These are phyloP conservation scores for Blechomonas ayalai DNA, from an alignment of 208 protist genomes.

Conservation along the genomic window DNA sequence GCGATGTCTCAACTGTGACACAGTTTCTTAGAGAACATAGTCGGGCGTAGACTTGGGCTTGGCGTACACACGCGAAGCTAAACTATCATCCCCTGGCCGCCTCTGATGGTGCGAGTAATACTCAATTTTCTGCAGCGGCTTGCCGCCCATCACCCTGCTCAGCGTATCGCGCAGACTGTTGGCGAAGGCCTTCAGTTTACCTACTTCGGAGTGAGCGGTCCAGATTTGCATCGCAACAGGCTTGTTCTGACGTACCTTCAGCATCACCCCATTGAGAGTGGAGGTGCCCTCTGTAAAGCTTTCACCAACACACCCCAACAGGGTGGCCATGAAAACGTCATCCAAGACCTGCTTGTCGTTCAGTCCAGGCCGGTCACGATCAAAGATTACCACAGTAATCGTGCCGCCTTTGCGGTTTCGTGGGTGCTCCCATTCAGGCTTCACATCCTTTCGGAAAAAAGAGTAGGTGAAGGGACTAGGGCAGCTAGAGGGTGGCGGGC, in stretches of 20 bases:
- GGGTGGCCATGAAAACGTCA: slow-evolving; percentile 74
- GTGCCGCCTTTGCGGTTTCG: slow-evolving; percentile 82
- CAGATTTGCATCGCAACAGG: slow-evolving; percentile 74
- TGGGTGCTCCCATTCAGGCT: slow-evolving; percentile 79
- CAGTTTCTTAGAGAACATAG: too few species aligned
- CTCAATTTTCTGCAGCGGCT: slow-evolving; percentile 75
- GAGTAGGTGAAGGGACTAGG: slow-evolving; percentile 70
- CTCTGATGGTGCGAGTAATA: slow-evolving; percentile 76
- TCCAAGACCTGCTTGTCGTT: slow-evolving; percentile 73
- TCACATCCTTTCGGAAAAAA: slow-evolving; percentile 80
- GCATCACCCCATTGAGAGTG: slow-evolving; percentile 79
- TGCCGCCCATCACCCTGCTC: slow-evolving; percentile 59
- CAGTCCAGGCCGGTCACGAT: slow-evolving; percentile 66
- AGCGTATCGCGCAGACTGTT: slow-evolving; percentile 53
- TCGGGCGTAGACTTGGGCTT: slow-evolving; percentile 13
- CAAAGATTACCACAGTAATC: slow-evolving; percentile 72
- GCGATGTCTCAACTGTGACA: too few species aligned
- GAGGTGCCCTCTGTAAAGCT: slow-evolving; percentile 56
- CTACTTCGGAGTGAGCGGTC: slow-evolving; percentile 59
- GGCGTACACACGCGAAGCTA: slow-evolving; percentile 56
- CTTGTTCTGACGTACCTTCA: slow-evolving; percentile 75
- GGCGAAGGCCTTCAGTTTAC: slow-evolving; percentile 56
- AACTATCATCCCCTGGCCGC: slow-evolving; percentile 26
- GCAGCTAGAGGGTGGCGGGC: slow-evolving; percentile 53
- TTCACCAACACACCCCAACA: slow-evolving; percentile 63